Base-by-base conservation (phyloP, 345 rosid species). In the Hypericum androsaemum region DNA sequence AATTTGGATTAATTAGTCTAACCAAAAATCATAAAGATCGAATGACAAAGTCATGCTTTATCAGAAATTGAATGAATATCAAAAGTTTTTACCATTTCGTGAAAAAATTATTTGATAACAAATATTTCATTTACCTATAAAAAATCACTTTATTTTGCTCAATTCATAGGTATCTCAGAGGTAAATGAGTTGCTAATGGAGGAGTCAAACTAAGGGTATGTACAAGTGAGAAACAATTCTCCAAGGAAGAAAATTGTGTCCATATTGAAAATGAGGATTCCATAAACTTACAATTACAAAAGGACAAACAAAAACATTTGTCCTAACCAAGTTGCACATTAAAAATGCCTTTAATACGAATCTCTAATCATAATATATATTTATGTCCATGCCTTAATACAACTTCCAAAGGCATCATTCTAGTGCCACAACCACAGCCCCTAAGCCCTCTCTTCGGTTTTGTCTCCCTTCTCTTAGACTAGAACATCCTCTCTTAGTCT, bases 351-450 rank as follows among this genome's bases (percentile, higher is more conserved):
- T n/a, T 41, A 54, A 47, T 10, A 49, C 50, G 35, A 5, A 38
- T 28, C 28, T 48, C 47, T 50, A 49, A 61, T 43, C 65, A 43
- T 39, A 22, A 22, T 22, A 22, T 22, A 22, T 22, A 22, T 22
- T 53, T 66, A 74, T 47, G 44, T 53, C 35, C 39, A 12, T 42
- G 8, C 43, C 55, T 56, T 47, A 41, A 59, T 43, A 10, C 47
- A 37, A 12, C 38, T 11, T 11, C 55, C 32, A 22, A 22, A 22
- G 4, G 32, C 32, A 22, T 22, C 32, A 22, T 22, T 22, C 32
- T 22, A 22, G 32, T 22, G 32, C 52, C 9, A 37, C 36, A 11
- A 39, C 8, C 3, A 10, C 53, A 6, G 15, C 7, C 5, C 12
- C 12, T 5, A 41, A 7, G 5, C 12, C 39, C 22, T 36, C 41